Base-by-base conservation (phyloP, 148 eudicot species). In the Nepenthes gracilis region DNA sequence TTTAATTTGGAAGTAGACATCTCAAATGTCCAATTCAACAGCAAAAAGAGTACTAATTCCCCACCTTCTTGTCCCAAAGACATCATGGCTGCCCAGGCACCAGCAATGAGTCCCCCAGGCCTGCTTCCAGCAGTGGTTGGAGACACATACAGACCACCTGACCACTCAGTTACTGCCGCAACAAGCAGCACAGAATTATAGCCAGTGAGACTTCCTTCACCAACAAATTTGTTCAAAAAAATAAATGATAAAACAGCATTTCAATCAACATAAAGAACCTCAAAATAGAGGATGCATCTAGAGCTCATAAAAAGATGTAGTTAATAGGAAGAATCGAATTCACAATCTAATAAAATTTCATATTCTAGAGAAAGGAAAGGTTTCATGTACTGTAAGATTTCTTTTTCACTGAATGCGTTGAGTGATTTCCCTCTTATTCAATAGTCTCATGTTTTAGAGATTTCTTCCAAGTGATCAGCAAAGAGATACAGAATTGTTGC, bases 11-110 rank as follows among this genome's bases (percentile, higher is more conserved):
- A 33, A 55, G 14, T 9, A 13, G 36, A 35, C 58, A 49, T 55
- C 36, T 1, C 36, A 55, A 55, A 33, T 33, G 35, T 33, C 7
- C 36, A 55, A 11, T 35, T 9, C 6, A 32, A 33, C 36, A 2
- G 33, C 1, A 43, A 45, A 53, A 43, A 45, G 11, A 35, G 2
- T n/a, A 7, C 14, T 34, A 13, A 23, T 38, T 34, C 64, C 32
- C 35, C 54, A 89, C 99, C 99, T 83, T 84, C 85, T 61, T 79
- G 75, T 69, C 99, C 99, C 70, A 89, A 68, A 64, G 95, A 78
- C 84, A 89, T 80, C 92, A 94, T 86, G 56, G 99, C 90, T 8
- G 99, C 99, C 97, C 99, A 94, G 66, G 99, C 99, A 56, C 99
- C 99, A 63, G 99, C 99, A 76, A 89, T 81, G 45, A 94, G 70